phyloP scores from a whole-genome alignment of 495 filamentous ascomycete genomes.

The Bryoglossum gracile region DNA sequence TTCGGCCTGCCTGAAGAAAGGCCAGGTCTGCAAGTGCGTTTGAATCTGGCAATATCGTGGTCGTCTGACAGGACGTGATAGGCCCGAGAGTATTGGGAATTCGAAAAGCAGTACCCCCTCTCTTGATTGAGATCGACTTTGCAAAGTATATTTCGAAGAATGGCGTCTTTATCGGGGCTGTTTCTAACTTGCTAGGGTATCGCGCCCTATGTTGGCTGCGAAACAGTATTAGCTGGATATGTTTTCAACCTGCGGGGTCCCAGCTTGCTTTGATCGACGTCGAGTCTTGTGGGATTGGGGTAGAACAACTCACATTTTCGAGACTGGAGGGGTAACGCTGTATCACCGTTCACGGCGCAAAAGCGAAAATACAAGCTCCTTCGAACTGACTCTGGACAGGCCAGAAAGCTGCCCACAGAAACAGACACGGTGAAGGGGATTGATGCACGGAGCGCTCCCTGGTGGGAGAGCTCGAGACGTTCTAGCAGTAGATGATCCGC shows the following conservation, averaged over 20 bases:
- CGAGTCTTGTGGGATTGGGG: neutral
- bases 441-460: slow-evolving; percentile 16
- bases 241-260: slow-evolving; percentile 4
- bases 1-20: slow-evolving; percentile 22
- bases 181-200: slow-evolving; percentile 13
- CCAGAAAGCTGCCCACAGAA: neutral
- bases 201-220: slow-evolving; percentile 10
- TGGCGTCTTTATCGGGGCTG: slow-evolving; percentile 5
- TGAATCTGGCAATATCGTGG: neutral
- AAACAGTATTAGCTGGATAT: slow-evolving; percentile 5
- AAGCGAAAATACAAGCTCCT: neutral
- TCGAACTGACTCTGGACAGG: neutral
- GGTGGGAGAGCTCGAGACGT: slow-evolving; percentile 4
- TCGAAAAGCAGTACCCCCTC: neutral
- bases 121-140: neutral
- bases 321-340: slow-evolving; percentile 9
- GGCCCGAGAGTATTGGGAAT: neutral
- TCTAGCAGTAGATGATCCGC: slow-evolving; percentile 14
- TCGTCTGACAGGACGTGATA: neutral
- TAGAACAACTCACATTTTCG: slow-evolving; percentile 8
- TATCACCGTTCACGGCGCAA: neutral
- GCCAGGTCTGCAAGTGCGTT: slow-evolving; percentile 17
- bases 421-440: slow-evolving; percentile 4
- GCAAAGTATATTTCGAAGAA: slow-evolving; percentile 7
- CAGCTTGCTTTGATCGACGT: neutral